Evolutionary conservation across 2,329 filamentous ascomycete species (phyloP).

Genomic region (Aspergillus clavatus): DNA sequence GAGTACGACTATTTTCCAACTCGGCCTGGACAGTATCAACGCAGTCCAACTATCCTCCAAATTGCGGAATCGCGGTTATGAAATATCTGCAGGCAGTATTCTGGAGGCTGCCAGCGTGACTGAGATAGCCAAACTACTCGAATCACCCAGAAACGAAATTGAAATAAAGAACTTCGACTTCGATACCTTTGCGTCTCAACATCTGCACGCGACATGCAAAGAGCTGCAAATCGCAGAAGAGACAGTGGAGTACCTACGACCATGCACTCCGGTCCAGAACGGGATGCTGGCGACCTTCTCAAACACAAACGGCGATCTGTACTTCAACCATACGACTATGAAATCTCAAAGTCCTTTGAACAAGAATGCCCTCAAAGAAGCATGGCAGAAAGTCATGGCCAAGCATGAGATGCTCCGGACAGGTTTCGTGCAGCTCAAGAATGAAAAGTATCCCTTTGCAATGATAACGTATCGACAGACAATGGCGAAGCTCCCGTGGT

Average conservation of each 20-base stretch:
- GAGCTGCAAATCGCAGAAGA: constrained; percentile 27
- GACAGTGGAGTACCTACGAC: constrained; percentile 57
- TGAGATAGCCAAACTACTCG: constrained; percentile 28
- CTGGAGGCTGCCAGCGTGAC: constrained; percentile 52
- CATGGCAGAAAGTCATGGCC: constrained; percentile 55
- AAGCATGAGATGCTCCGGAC: constrained; percentile 70
- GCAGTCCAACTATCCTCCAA: constrained; percentile 69
- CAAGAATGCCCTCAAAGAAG: constrained; percentile 43
- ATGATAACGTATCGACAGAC: constrained; percentile 61
- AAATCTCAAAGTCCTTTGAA: constrained; percentile 31
- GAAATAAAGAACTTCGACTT: constrained; percentile 43
- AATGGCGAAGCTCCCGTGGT: constrained; percentile 39
- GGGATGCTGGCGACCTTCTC: constrained; percentile 81
- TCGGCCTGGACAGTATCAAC: constrained; percentile 90
- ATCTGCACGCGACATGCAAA: constrained; percentile 33
- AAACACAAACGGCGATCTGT: too few species aligned
- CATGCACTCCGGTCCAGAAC: constrained; percentile 74
- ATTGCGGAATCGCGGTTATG: constrained; percentile 57
- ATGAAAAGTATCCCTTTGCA: constrained; percentile 54
- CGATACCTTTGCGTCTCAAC: constrained; percentile 45
- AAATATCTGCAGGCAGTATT: constrained; percentile 66
- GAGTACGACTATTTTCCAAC: constrained; percentile 71
- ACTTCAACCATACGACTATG: constrained; percentile 53
- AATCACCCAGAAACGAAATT: constrained; percentile 34
- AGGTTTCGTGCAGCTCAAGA: constrained; percentile 62